Evolutionary conservation across 257 asterid species (phyloP).

Genomic region (Handroanthus guayacan): DNA sequence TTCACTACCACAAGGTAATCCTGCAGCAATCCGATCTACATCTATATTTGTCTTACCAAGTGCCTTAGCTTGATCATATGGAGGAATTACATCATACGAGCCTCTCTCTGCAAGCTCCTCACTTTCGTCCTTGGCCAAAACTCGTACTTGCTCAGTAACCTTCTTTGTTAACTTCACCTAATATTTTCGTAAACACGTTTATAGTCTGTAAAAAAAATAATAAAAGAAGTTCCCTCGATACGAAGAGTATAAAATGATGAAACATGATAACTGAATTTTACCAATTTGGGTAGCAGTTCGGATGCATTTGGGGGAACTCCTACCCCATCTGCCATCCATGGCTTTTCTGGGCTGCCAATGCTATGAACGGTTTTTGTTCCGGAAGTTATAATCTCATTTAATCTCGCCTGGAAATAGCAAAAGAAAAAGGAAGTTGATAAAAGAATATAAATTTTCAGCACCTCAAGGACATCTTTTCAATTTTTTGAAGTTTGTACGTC

Average conservation of each 20-base stretch:
- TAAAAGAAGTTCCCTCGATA: neutral
- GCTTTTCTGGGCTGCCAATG: conserved; percentile 57
- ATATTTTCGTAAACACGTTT: conserved; percentile 17
- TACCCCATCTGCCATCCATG: conserved; percentile 96
- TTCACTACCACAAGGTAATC: conserved; percentile 97
- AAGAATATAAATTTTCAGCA: neutral
- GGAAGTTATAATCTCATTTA: conserved; percentile 82
- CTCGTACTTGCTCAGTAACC: conserved; percentile 91
- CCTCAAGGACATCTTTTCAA: too few relatives aligned
- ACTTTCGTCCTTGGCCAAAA: conserved; percentile 88
- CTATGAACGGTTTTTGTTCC: conserved; percentile 42
- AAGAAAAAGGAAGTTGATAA: neutral
- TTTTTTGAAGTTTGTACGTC: too few relatives aligned
- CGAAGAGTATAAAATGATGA: neutral
- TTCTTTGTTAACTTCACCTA: conserved; percentile 86
- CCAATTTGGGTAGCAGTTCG: conserved; percentile 80
- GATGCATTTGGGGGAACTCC: conserved; percentile 84
- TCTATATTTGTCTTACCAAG: conserved; percentile 98
- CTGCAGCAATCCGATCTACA: conserved; percentile 96
- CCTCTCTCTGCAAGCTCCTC: conserved; percentile 81
- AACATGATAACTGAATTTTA: conserved; percentile 36
- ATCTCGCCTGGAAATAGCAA: conserved; percentile 63
- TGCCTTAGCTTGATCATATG: conserved; percentile 99
- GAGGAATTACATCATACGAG: conserved; percentile 77
- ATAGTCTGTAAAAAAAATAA: conserved; percentile 3